These are phyloP conservation scores for Sphagnurus paluster DNA, from an alignment of 1,284 basidiomycete species.

Conservation along the genomic window DNA sequence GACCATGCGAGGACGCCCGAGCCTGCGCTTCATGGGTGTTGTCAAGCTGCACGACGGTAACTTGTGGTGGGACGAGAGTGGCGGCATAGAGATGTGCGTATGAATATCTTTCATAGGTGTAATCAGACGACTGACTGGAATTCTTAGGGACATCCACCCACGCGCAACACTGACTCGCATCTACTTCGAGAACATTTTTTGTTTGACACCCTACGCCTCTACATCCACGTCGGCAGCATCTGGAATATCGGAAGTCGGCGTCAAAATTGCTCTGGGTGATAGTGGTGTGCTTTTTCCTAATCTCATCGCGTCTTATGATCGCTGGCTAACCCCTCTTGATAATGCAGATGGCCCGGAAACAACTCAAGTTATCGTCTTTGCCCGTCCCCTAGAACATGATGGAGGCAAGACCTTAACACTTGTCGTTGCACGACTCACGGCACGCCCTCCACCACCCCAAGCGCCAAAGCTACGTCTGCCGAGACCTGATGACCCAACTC, in stretches of 20 bases:
- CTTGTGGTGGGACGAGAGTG: conserved; percentile 60
- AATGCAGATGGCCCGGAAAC: conserved; percentile 58
- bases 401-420: conserved; percentile 40
- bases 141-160: conserved; percentile 66
- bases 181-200: conserved; percentile 73
- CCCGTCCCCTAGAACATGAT: conserved; percentile 33
- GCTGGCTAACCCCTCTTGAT: too few species aligned
- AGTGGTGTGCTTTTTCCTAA: conserved; percentile 43
- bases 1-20: conserved; percentile 76
- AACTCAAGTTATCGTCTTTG: conserved; percentile 69
- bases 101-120: neutral
- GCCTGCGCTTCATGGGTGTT: conserved; percentile 57
- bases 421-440: conserved; percentile 57
- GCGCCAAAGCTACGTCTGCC: conserved; percentile 43
- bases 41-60: conserved; percentile 44
- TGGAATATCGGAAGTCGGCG: conserved; percentile 41
- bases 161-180: conserved; percentile 57
- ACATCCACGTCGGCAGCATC: conserved; percentile 26
- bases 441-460: conserved; percentile 40
- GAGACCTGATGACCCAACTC: conserved; percentile 76
- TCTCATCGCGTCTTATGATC: neutral
- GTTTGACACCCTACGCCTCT: conserved; percentile 44
- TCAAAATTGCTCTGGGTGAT: conserved; percentile 71
- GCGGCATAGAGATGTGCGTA: conserved; percentile 63
- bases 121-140: conserved; percentile 4